Evolutionary conservation across 768 basidiomycete species (phyloP), one percentile per base, ranked within the genome.

Genomic region (Infundibulicybe gibba): DNA sequence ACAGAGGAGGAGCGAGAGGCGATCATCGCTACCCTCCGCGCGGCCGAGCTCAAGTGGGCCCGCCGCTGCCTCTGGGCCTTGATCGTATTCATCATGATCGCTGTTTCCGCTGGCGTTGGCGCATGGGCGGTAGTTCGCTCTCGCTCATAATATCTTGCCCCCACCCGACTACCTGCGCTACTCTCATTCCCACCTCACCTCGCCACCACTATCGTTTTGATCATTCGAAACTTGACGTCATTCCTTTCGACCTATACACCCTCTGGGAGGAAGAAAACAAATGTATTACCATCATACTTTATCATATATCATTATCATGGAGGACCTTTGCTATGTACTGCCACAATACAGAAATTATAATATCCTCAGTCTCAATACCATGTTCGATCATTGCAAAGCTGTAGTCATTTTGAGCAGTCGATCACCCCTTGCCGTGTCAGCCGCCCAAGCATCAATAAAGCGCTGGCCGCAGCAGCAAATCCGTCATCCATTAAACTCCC

Each of bases 11-110:
- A 81, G 52, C 72, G 66, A 25, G 63, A 68, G 40, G 61, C 65
- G 42, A 66, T 81, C 30, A 66, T 82, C 41, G 61, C 62, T 4
- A 62, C 70, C 43, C 71, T 81, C 63, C 71, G 79, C 52, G 59
- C 52, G 34, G 62, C 66, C 3, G 81, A 83, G 49, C 48, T 71
- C 32, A 80, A 81, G 51, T 83, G 79, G 80, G 80, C 80, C 5
- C 66, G 63, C 48, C 67, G 79, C 6, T 83, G 79, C 59, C 63
- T 81, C 32, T 72, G 59, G 51, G 84, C 85, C 1, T 66, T 83
- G 30, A 32, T 76, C 15, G 63, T 71, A 19, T 62, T 86, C 44
- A 43, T 69, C 19, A 55, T 76, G 46, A 55, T 76, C 35, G 61
- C 56, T 3, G 56, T 63, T 30, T 48, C 62, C 4, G 62, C 55